Conservation (phyloP, 257 asterid species). For the Avicennia marina region DNA sequence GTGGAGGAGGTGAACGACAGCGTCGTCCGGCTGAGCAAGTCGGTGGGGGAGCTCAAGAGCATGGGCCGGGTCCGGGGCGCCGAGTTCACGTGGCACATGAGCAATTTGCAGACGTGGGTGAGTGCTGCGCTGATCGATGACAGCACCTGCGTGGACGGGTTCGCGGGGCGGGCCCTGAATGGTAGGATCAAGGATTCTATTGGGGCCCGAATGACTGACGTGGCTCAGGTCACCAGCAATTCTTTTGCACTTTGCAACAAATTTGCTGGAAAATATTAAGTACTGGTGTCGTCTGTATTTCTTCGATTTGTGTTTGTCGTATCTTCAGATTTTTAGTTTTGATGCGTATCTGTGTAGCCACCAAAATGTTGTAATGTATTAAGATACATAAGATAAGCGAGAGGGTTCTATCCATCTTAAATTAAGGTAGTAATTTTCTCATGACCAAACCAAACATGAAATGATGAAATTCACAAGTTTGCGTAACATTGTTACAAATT, state of each 20-base stretch:
- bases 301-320: too few relatives aligned
- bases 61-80: slow-evolving; percentile 29
- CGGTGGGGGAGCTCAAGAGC: slow-evolving; percentile 47
- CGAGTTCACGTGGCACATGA: slow-evolving; percentile 41
- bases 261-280: slow-evolving; percentile 35
- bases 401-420: too few relatives aligned
- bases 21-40: slow-evolving; percentile 45
- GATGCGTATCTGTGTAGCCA: too few relatives aligned
- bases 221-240: slow-evolving; percentile 57
- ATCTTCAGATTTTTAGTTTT: too few relatives aligned
- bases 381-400: too few relatives aligned
- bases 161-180: slow-evolving; percentile 36
- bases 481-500: too few relatives aligned
- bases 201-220: slow-evolving; percentile 28
- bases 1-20: slow-evolving; percentile 53
- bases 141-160: slow-evolving; percentile 45
- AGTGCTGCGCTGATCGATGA: slow-evolving; percentile 57
- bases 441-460: too few relatives aligned
- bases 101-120: slow-evolving; percentile 63
- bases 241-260: slow-evolving; percentile 55
- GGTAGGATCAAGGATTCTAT: slow-evolving; percentile 36
- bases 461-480: too few relatives aligned
- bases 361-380: too few relatives aligned
- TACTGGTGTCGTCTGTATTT: too few relatives aligned
- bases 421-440: too few relatives aligned